These are phyloP conservation scores for Lipomyces mesembrius DNA, from an alignment of 805 yeast species.

Conservation along the genomic window DNA sequence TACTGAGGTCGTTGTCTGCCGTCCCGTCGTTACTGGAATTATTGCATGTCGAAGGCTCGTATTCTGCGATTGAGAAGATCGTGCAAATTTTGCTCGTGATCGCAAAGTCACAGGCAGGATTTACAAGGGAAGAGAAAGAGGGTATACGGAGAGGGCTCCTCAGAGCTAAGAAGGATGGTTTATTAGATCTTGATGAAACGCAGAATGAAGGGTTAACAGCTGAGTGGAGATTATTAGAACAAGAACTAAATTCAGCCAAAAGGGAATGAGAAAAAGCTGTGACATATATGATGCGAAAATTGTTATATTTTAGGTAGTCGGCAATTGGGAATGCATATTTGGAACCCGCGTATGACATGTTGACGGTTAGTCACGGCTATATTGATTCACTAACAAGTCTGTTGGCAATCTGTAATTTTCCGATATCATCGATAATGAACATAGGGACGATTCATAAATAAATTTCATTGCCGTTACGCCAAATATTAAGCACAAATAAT, in stretches of 20 bases:
- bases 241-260: slow-evolving; percentile 12
- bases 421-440: neutral
- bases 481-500: slow-evolving; percentile 1
- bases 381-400: neutral
- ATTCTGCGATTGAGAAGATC: slow-evolving; percentile 32
- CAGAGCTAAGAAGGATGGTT: slow-evolving; percentile 31
- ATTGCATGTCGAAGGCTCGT: slow-evolving; percentile 27
- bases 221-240: slow-evolving; percentile 35
- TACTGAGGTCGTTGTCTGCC: slow-evolving; percentile 24
- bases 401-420: neutral
- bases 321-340: neutral
- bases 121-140: slow-evolving; percentile 31
- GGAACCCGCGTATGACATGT: neutral
- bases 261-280: neutral
- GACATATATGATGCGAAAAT: neutral
- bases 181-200: slow-evolving; percentile 26
- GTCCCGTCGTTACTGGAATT: slow-evolving; percentile 29
- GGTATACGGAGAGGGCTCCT: slow-evolving; percentile 25
- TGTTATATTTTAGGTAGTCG: neutral
- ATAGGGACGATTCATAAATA: neutral
- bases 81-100: slow-evolving; percentile 29
- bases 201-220: slow-evolving; percentile 16
- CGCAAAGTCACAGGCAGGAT: slow-evolving; percentile 30
- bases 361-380: neutral
- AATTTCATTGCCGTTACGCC: slow-evolving; percentile 9